Evolutionary conservation across 2,329 filamentous ascomycete genomes (phyloP), one percentile per base, ranked within the genome.

Genomic region (Aureobasidium zeae): DNA sequence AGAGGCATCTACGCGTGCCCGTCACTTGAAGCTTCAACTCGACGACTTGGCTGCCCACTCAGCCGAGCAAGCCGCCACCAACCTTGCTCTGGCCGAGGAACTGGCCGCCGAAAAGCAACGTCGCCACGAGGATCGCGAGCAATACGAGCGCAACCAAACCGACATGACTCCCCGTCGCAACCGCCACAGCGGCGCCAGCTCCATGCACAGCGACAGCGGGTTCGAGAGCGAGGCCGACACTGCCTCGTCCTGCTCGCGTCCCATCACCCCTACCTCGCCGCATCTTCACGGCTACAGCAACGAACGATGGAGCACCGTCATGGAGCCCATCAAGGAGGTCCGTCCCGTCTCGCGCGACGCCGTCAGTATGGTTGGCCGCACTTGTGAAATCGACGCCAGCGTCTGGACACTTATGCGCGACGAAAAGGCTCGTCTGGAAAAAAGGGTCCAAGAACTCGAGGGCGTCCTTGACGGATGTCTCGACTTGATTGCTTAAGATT

Each of bases 21-120:
- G 68, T 26, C 71, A 77, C 51, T 60, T 79, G 42, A 79, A 78
- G 59, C 65, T 71, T 50, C 77, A 80, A 57, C 63, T 81, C 15
- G 72, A 78, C 55, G 73, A 72, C 26, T 73, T 79, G 67, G 72
- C 74, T 4, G 67, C 67, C 24, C 68, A 70, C 48, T 69, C 72
- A 2, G 59, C 65, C 12, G 70, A 77, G 52, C 74, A 77, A 53
- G 73, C 77, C 47, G 67, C 67, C 51, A 68, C 71, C 37, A 76
- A 77, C 62, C 64, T 66, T 48, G 67, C 68, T 25, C 60, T 76
- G 52, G 65, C 65, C 1, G 61, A 66, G 22, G 66, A 73, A 47
- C 52, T 75, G 5, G 64, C 68, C 25, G 55, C 62, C 32, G 69
- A 72, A 49, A 63, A 63, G 45, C 54, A 60, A 25, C 44, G 57